Evolutionary conservation across 2,329 filamentous ascomycete species (phyloP), one percentile per base, ranked within the genome.

Genomic region (Blastomyces parvus): DNA sequence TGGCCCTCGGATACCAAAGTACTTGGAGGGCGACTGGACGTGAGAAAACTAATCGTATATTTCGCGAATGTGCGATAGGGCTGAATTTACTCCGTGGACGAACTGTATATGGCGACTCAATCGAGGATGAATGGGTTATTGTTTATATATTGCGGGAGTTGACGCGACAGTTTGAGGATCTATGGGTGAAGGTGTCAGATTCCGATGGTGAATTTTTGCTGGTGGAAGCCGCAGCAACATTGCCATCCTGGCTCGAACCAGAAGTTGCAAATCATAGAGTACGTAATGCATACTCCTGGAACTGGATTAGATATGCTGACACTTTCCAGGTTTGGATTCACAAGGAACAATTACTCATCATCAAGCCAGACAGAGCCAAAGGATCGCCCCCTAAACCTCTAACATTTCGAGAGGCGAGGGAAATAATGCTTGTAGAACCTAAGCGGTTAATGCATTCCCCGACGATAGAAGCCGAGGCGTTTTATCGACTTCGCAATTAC

Each of bases 81-180:
- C 72, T 75, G 59, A 81, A 78, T 68, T 86, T 87, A 66, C 82
- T 99, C 6, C 83, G 85, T 66, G 93, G 93, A 25, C 80, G 82
- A 60, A 94, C 91, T 0, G 89, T 93, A 73, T 97, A 91, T 70
- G 92, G 93, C 9, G 95, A 99, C 75, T 94, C 91, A 0, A 87
- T 97, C 3, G 93, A 96, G 71, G 94, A 99, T 70, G 95, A 99
- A 78, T 99, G 94, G 95, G 83, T 97, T 6, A 87, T 97, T 64
- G 92, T 97, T 25, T 96, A 92, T 76, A 79, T 97, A 5, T 80
- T 99, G 38, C 86, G 89, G 55, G 88, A 96, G 76, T 78, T 97
- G 69, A 92, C 88, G 69, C 88, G 82, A 68, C 81, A 83, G 46
- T 89, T 89, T 69, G 80, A 85, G 4, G 82, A 88, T 64, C 80